These are phyloP conservation scores for Hanseniaspora taiwanica DNA, from an alignment of 805 yeast genomes.

Conservation along the genomic window DNA sequence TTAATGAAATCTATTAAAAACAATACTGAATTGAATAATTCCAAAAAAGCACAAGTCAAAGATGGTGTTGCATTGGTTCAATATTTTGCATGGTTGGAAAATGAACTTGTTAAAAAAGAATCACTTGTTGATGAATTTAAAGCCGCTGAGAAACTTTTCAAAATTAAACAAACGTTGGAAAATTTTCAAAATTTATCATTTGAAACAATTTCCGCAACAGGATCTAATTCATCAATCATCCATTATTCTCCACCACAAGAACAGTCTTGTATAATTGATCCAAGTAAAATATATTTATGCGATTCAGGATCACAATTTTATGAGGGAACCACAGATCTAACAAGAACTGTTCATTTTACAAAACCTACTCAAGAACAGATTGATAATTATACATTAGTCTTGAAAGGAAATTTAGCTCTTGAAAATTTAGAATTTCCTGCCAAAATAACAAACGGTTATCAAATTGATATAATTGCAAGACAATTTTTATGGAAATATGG, in stretches of 20 bases:
- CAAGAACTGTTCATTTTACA: conserved; percentile 68
- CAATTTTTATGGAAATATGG: conserved; percentile 75
- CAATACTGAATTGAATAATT: conserved; percentile 53
- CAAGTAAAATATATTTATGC: conserved; percentile 53
- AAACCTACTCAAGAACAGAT: conserved; percentile 31
- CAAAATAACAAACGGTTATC: conserved; percentile 51
- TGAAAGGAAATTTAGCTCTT: conserved; percentile 83
- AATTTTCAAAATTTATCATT: conserved; percentile 59
- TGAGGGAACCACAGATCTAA: conserved; percentile 94
- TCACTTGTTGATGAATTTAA: conserved; percentile 46
- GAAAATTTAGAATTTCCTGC: conserved; percentile 71
- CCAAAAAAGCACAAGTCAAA: conserved; percentile 61
- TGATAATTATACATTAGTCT: conserved; percentile 66
- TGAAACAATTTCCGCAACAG: conserved; percentile 65
- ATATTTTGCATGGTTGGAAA: conserved; percentile 74
- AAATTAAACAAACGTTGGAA: conserved; percentile 39
- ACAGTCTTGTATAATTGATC: conserved; percentile 47
- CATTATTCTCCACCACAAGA: conserved; percentile 62
- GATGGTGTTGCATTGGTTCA: conserved; percentile 71
- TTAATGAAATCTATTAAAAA: conserved; percentile 69
- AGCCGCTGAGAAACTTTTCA: conserved; percentile 46
- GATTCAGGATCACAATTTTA: conserved; percentile 89
- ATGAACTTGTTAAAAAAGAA: conserved; percentile 31
- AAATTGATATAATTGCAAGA: conserved; percentile 72
- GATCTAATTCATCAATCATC: conserved; percentile 61